Percentiles rank a stretch among this genome's conserved stretches.
phyloP scores from a whole-genome alignment of 441 rosid species.

The Cnidoscolus chayamansa region DNA sequence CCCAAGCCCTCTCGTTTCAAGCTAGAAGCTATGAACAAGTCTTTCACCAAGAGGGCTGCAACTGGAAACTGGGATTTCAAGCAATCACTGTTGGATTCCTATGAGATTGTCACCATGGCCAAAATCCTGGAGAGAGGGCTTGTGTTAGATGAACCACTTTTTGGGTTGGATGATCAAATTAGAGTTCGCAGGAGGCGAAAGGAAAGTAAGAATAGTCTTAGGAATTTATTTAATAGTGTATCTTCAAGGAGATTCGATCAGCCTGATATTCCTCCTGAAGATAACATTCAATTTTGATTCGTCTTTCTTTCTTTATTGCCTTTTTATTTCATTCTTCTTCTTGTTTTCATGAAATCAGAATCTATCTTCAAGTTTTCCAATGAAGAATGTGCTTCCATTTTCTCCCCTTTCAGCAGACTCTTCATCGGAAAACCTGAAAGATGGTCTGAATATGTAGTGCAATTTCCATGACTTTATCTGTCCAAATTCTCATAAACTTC shows the following conservation, averaged over 20 bases:
- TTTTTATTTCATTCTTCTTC: neutral
- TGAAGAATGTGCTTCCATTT: neutral
- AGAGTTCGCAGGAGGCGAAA: conserved; percentile 26
- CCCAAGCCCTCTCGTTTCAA: conserved; percentile 61
- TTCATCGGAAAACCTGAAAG: conserved; percentile 5
- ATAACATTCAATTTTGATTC: conserved; percentile 17
- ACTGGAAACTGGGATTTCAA: conserved; percentile 52
- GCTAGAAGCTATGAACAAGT: conserved; percentile 45
- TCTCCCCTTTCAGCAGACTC: neutral
- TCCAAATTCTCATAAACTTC: no score
- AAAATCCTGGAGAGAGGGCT: conserved; percentile 54
- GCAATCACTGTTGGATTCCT: conserved; percentile 65
- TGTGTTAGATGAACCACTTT: conserved; percentile 35
- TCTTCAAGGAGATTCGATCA: conserved; percentile 45
- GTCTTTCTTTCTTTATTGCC: neutral
- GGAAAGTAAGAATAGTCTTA: conserved; percentile 57
- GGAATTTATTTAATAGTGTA: conserved; percentile 52
- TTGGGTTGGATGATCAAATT: conserved; percentile 17
- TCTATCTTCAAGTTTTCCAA: conserved; percentile 14
- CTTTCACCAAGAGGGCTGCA: conserved; percentile 17
- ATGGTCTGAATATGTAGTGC: neutral
- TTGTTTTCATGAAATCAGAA: neutral
- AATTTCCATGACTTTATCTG: neutral
- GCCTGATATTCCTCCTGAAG: conserved; percentile 22
- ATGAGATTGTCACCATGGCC: conserved; percentile 56